Base-by-base conservation (phyloP, 345 rosid genomes). In the Clausena lansium region DNA sequence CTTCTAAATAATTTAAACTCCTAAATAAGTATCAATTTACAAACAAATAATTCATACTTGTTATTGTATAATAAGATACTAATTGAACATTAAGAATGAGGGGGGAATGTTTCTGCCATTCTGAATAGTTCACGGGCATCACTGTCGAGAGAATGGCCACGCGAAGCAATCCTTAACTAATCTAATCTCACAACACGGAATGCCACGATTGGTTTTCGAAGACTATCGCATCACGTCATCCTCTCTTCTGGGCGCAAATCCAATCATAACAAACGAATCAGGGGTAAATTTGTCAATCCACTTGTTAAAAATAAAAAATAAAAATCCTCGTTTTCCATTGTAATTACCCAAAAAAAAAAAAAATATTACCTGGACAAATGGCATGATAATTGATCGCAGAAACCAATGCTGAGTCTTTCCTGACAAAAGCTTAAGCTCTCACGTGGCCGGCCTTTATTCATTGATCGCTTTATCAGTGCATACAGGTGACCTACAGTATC, bases 401-500 rank as follows among this genome's bases (percentile, higher is more conserved):
- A 75, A 50, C 20, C 63, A 32, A 75, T 33, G 77, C 32, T 14
- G n/a, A 50, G 19, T 55, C 47, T 54, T 13, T 30, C 50, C 78
- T n/a, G 71, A 66, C 78, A 66, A 76, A 76, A 76, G 71, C 78
- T 54, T 71, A 25, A 33, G 1, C 19, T 0, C 52, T 66, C 72
- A 65, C 78, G 71, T 76, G 78, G 52, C 64, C 35, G 32, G 5
- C 5, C 64, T 11, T 22, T n/a, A 9, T 28, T 52, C 50, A 7
- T 33, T 19, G 64, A 19, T 20, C 24, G 9, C 71, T 66, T 52
- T 35, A 30, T n/a, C 64, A 22, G 75, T 54, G 32, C 32, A 28
- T 3, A 45, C 50, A 45, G 50, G 10, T 14, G 47, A 41, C 13
- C 9, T 4, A 2, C n/a, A 47, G 59, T 3, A 7, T 2, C 1